Conservation (phyloP, 176 grass and related monocot genomes). For the Zea luxurians region DNA sequence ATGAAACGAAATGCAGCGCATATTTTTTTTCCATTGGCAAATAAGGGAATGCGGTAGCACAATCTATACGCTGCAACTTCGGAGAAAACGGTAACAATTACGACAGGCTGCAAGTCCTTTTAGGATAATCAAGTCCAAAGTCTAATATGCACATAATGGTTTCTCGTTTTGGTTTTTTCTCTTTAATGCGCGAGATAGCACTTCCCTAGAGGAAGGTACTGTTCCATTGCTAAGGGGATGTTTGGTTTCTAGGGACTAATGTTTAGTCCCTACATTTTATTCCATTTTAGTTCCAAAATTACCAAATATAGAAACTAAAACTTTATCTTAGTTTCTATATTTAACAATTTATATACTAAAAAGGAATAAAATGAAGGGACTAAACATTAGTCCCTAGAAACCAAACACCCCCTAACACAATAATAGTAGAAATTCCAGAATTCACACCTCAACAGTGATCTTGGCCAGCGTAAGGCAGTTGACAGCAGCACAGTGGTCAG, state of each 20-base stretch:
- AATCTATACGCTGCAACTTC: constrained; percentile 16
- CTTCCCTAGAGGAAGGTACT: constrained; percentile 10
- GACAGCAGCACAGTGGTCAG: constrained; percentile 74
- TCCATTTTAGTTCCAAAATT: too few relatives aligned
- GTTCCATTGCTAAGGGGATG: background rate
- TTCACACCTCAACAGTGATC: constrained; percentile 59
- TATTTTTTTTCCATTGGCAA: constrained; percentile 4
- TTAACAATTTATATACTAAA: too few relatives aligned
- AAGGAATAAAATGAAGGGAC: too few relatives aligned
- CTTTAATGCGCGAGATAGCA: constrained; percentile 15
- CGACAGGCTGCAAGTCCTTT: background rate
- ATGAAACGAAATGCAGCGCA: constrained; percentile 10
- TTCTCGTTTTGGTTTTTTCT: constrained; percentile 14
- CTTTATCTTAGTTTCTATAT: too few relatives aligned
- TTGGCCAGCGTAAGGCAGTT: constrained; percentile 69
- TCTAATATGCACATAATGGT: constrained; percentile 1
- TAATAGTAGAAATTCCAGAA: constrained; percentile 24
- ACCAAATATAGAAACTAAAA: too few relatives aligned
- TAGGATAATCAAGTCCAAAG: constrained; percentile 16
- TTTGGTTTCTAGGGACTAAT: too few relatives aligned
- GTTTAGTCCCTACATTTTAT: too few relatives aligned
- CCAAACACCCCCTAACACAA: too few relatives aligned
- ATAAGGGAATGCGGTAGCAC: constrained; percentile 4
- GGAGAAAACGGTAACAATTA: background rate
- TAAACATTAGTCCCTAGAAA: too few relatives aligned